These are phyloP conservation scores for Mycena venus DNA, from an alignment of 768 basidiomycete genomes.

Conservation along the genomic window DNA sequence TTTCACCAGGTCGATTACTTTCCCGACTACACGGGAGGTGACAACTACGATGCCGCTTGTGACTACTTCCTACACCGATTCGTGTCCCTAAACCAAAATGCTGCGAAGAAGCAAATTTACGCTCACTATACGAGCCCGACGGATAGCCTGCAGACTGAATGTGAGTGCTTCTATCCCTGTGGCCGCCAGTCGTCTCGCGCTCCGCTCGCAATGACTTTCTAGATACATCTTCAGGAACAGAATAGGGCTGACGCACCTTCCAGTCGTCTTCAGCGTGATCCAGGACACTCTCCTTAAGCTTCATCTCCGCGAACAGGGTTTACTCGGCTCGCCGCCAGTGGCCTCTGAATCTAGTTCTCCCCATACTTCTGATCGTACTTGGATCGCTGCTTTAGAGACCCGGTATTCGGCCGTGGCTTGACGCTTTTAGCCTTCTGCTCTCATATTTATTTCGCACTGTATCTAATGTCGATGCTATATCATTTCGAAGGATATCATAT, in stretches of 20 bases:
- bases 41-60: constrained; percentile 92
- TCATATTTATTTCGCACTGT: constrained; percentile 3
- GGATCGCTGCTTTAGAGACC: neutral
- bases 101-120: constrained; percentile 89
- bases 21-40: constrained; percentile 90
- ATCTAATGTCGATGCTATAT: neutral
- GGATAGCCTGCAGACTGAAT: constrained; percentile 91
- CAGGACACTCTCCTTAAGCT: constrained; percentile 1
- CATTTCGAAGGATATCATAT: neutral
- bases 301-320: neutral
- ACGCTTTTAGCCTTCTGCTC: constrained; percentile 5
- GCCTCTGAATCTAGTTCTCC: neutral
- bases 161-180: constrained; percentile 9
- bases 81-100: constrained; percentile 91
- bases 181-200: constrained; percentile 64
- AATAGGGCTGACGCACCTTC: constrained; percentile 7
- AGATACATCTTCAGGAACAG: neutral
- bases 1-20: constrained; percentile 80
- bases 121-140: constrained; percentile 96
- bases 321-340: constrained; percentile 8
- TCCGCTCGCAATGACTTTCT: constrained; percentile 80
- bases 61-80: constrained; percentile 82
- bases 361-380: neutral
- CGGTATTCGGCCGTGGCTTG: neutral
- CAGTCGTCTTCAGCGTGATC: neutral